Percentiles rank a stretch among this genome's conserved stretches.
Evolutionary conservation across 257 asterid species (phyloP).

Genomic region (Solanum appendiculatum): DNA sequence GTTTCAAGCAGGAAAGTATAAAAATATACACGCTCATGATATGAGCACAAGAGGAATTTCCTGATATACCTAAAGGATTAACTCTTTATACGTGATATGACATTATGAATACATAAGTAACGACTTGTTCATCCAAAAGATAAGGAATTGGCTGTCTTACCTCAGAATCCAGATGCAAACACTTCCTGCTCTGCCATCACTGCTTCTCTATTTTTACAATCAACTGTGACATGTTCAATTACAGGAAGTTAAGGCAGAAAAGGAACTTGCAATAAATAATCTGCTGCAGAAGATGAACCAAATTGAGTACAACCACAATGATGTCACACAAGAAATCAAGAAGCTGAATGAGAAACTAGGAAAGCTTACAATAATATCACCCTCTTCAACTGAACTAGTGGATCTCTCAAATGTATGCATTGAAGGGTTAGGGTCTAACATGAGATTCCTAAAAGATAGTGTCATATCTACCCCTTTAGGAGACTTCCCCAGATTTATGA

Average conservation of each 20-base stretch:
- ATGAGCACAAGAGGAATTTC: neutral
- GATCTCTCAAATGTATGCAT: neutral
- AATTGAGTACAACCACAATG: neutral
- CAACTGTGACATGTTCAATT: neutral
- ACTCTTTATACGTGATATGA: neutral
- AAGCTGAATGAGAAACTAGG: conserved; percentile 4
- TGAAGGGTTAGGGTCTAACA: neutral
- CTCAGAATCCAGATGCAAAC: neutral
- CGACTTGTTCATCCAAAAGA: neutral
- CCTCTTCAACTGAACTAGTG: conserved; percentile 1
- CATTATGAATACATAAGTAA: neutral
- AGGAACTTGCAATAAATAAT: conserved; percentile 4
- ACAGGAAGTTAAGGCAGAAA: conserved; percentile 6
- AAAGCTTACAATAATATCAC: neutral
- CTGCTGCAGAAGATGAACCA: conserved; percentile 8
- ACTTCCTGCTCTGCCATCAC: neutral
- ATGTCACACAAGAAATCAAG: neutral
- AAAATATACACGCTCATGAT: neutral
- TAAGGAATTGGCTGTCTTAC: neutral
- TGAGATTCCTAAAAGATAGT: neutral
- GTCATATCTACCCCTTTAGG: neutral
- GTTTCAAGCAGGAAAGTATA: neutral
- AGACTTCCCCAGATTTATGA: conserved; percentile 11
- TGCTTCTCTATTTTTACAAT: neutral
- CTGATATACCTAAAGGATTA: neutral